phyloP scores from a whole-genome alignment of 495 filamentous ascomycete genomes.

The Aspergillus olivimuriae region DNA sequence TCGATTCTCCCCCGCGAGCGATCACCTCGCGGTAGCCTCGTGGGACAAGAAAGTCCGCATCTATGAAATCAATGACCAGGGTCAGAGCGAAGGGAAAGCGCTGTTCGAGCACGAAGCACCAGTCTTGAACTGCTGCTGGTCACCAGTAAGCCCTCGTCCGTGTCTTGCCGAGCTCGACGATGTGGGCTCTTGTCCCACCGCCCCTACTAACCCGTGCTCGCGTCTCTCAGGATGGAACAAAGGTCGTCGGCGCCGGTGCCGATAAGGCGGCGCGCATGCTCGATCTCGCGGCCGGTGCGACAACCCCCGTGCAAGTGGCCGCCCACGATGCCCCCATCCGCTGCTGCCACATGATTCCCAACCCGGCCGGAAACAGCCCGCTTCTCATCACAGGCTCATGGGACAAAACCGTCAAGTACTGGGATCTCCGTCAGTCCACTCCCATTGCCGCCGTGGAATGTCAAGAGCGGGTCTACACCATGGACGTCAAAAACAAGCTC shows the following conservation, averaged over 20 bases:
- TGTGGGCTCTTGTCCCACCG: background rate
- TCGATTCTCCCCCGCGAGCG: slow-evolving; percentile 67
- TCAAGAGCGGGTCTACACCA: slow-evolving; percentile 78
- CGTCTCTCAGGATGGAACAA: slow-evolving; percentile 52
- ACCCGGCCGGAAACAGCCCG: slow-evolving; percentile 46
- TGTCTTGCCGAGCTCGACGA: too few relatives aligned
- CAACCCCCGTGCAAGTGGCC: slow-evolving; percentile 56
- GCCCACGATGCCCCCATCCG: slow-evolving; percentile 76
- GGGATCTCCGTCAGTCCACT: slow-evolving; percentile 68
- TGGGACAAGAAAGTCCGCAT: slow-evolving; percentile 96
- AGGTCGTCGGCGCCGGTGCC: slow-evolving; percentile 76
- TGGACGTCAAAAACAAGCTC: slow-evolving; percentile 74
- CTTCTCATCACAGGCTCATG: slow-evolving; percentile 84
- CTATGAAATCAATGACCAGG: slow-evolving; percentile 72
- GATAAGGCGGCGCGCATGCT: slow-evolving; percentile 79
- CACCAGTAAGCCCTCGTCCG: too few relatives aligned
- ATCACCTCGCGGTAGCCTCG: slow-evolving; percentile 77
- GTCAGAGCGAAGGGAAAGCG: slow-evolving; percentile 69
- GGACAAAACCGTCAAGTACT: slow-evolving; percentile 96
- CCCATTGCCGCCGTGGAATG: slow-evolving; percentile 60
- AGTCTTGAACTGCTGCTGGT: slow-evolving; percentile 75
- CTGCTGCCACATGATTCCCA: slow-evolving; percentile 66
- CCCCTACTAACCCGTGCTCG: background rate
- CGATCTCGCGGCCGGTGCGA: slow-evolving; percentile 56
- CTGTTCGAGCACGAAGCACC: slow-evolving; percentile 71